phyloP scores from a whole-genome alignment of 2,329 filamentous ascomycete species.

The Nannizzia gypsea region DNA sequence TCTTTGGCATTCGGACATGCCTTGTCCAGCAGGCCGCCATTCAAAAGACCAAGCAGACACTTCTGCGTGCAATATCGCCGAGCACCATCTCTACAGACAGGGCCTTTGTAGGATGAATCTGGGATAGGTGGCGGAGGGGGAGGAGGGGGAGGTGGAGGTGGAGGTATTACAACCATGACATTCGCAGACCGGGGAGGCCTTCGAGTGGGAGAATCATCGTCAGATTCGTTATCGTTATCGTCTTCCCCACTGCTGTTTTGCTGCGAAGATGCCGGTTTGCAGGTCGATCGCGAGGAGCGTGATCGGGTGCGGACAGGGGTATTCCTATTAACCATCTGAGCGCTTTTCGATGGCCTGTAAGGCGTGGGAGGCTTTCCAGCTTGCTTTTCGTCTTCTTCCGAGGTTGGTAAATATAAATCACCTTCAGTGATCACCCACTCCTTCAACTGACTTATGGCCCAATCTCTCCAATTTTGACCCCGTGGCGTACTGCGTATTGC shows the following conservation, averaged over 20 bases:
- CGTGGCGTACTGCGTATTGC: slow-evolving; percentile 16
- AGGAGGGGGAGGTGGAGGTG: slow-evolving; percentile 2
- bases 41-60: slow-evolving; percentile 29
- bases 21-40: slow-evolving; percentile 22
- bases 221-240: neutral
- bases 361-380: slow-evolving; percentile 4
- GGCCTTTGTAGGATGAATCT: slow-evolving; percentile 8
- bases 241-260: slow-evolving; percentile 5
- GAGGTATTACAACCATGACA: slow-evolving; percentile 10
- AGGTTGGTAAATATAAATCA: slow-evolving; percentile 8
- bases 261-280: neutral
- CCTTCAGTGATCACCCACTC: slow-evolving; percentile 19
- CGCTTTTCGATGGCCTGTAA: slow-evolving; percentile 2
- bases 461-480: slow-evolving; percentile 15
- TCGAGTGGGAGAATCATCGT: slow-evolving; percentile 11
- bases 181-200: slow-evolving; percentile 7
- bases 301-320: slow-evolving; percentile 10
- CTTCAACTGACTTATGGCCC: slow-evolving; percentile 13
- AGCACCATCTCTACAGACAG: slow-evolving; percentile 6
- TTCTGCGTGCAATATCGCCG: slow-evolving; percentile 30
- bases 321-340: neutral
- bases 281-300: slow-evolving; percentile 7
- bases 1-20: slow-evolving; percentile 30
- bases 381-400: slow-evolving; percentile 1
- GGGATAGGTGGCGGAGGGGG: neutral